Conservation (phyloP, 768 basidiomycete genomes). For the Brasilioporus rufonigricans region DNA sequence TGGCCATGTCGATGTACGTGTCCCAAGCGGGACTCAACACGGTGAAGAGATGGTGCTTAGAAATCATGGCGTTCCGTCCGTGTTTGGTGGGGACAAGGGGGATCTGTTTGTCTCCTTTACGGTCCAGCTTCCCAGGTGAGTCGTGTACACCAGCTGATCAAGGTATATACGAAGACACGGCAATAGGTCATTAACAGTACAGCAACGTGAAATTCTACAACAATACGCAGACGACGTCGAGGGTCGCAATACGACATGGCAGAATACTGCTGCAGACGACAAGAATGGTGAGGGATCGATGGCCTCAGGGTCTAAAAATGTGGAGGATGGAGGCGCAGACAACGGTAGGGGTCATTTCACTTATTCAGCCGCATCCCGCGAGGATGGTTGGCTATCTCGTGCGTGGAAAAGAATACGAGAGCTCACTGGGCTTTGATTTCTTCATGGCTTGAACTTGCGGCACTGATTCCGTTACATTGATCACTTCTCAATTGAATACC, state of each 20-base stretch:
- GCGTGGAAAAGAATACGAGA: slow-evolving; percentile 64
- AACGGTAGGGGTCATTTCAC: slow-evolving; percentile 79
- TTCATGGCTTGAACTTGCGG: slow-evolving; percentile 42
- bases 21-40: slow-evolving; percentile 91
- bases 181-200: slow-evolving; percentile 71
- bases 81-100: slow-evolving; percentile 61
- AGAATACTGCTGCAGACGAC: slow-evolving; percentile 11
- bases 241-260: slow-evolving; percentile 43
- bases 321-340: slow-evolving; percentile 25
- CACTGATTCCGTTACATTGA: slow-evolving; percentile 23
- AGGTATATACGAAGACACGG: slow-evolving; percentile 3
- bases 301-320: slow-evolving; percentile 18
- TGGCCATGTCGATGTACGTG: slow-evolving; percentile 91
- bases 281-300: slow-evolving; percentile 19
- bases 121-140: slow-evolving; percentile 87
- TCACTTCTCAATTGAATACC: slow-evolving; percentile 33
- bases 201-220: slow-evolving; percentile 85
- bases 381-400: slow-evolving; percentile 68
- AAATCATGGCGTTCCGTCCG: slow-evolving; percentile 73
- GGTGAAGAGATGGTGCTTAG: slow-evolving; percentile 96
- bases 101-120: slow-evolving; percentile 89
- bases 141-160: slow-evolving; percentile 11
- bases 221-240: slow-evolving; percentile 93
- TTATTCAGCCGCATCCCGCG: slow-evolving; percentile 50
- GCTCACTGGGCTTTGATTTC: slow-evolving; percentile 69